Percentiles rank a stretch among this genome's conserved stretches.
These are phyloP conservation scores for Dryas drummondii DNA, from an alignment of 306 rosid species.

Conservation along the genomic window DNA sequence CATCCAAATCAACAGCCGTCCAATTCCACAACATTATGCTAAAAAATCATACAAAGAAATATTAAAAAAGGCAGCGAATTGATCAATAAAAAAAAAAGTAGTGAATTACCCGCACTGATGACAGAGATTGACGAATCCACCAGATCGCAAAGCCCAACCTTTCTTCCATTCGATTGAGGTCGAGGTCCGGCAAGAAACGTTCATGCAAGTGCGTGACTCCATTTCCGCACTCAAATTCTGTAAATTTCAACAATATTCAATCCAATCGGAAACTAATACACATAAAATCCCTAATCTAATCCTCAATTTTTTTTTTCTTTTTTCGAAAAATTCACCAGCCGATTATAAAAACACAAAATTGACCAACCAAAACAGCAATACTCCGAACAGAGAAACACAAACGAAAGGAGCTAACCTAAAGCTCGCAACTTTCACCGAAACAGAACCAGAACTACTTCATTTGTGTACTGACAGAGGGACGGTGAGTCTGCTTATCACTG, in stretches of 20 bases:
- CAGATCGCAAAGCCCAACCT: slow-evolving; percentile 97
- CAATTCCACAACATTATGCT: slow-evolving; percentile 17
- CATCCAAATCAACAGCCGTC: slow-evolving; percentile 17
- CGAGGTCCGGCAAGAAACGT: slow-evolving; percentile 59
- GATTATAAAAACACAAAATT: slow-evolving; percentile 18
- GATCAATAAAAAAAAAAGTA: too few species aligned
- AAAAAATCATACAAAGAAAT: slow-evolving; percentile 21
- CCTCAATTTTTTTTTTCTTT: neutral
- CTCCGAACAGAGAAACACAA: slow-evolving; percentile 9
- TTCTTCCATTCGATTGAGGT: slow-evolving; percentile 73
- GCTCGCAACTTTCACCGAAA: slow-evolving; percentile 11
- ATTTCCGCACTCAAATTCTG: slow-evolving; percentile 35
- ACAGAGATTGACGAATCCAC: slow-evolving; percentile 83
- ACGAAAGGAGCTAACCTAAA: slow-evolving; percentile 23
- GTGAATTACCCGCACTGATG: slow-evolving; percentile 84
- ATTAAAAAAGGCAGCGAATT: neutral
- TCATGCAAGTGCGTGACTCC: slow-evolving; percentile 76
- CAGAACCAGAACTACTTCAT: slow-evolving; percentile 11
- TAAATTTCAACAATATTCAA: slow-evolving; percentile 31
- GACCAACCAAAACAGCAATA: slow-evolving; percentile 8
- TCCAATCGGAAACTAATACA: slow-evolving; percentile 12
- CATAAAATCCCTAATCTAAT: slow-evolving; percentile 46
- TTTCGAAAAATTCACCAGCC: too few species aligned
- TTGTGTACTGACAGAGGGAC: neutral
- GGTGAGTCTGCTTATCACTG: neutral